These are phyloP conservation scores for Zymoseptoria passerinii DNA, from an alignment of 2,329 filamentous ascomycete genomes.

Conservation along the genomic window DNA sequence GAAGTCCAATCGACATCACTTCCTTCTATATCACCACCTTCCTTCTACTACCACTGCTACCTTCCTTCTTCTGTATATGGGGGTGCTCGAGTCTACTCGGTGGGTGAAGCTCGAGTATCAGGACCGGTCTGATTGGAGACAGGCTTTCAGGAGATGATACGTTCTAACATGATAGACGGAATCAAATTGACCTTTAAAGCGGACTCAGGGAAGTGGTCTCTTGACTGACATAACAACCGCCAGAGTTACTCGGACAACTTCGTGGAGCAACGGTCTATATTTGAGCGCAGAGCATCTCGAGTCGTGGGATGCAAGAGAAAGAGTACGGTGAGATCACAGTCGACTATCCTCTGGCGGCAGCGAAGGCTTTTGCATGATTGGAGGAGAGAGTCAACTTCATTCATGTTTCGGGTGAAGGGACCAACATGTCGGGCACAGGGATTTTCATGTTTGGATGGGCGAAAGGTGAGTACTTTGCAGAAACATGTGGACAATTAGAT, in stretches of 20 bases:
- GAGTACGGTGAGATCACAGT: slow-evolving; percentile 59
- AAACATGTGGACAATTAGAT: neutral
- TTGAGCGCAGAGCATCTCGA: slow-evolving; percentile 60
- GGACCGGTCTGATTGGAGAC: too few species aligned
- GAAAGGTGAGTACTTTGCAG: slow-evolving; percentile 42
- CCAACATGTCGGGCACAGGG: slow-evolving; percentile 48
- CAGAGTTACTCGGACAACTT: slow-evolving; percentile 50
- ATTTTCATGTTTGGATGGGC: slow-evolving; percentile 54
- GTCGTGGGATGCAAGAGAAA: slow-evolving; percentile 28
- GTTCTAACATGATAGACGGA: too few species aligned
- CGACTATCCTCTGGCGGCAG: slow-evolving; percentile 56
- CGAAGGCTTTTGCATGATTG: slow-evolving; percentile 49
- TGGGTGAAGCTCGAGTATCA: too few species aligned
- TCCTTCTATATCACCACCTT: too few species aligned
- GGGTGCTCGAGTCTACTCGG: too few species aligned
- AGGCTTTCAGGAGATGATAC: too few species aligned
- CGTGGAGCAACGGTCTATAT: slow-evolving; percentile 59
- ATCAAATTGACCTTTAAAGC: too few species aligned
- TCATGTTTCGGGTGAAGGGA: slow-evolving; percentile 58
- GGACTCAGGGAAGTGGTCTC: too few species aligned
- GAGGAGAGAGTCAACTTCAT: slow-evolving; percentile 58
- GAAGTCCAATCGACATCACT: too few species aligned
- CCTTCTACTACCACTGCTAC: too few species aligned
- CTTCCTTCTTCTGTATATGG: too few species aligned
- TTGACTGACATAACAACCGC: too few species aligned